phyloP scores from a whole-genome alignment of 345 rosid species.

The Eucalyptus coolabah region DNA sequence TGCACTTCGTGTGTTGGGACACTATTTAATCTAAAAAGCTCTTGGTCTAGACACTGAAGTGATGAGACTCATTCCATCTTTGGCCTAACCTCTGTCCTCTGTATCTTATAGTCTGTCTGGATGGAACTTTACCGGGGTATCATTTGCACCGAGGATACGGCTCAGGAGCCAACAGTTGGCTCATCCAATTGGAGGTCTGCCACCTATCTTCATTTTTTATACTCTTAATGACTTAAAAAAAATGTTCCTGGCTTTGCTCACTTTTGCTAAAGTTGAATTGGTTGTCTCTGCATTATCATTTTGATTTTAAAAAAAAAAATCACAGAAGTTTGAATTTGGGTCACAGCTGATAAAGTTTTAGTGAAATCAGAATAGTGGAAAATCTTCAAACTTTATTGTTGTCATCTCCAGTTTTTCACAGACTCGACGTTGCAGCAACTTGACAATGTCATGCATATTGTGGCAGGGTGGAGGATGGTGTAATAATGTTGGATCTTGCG shows the following conservation, averaged over 20 bases:
- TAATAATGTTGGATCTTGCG: constrained; percentile 55
- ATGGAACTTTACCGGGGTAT: constrained; percentile 39
- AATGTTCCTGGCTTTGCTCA: background rate
- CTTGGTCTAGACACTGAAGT: background rate
- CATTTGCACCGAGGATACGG: constrained; percentile 33
- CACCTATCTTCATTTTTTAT: background rate
- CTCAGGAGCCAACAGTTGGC: constrained; percentile 33
- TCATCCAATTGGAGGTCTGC: constrained; percentile 33
- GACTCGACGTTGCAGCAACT: background rate
- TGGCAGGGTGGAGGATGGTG: constrained; percentile 99
- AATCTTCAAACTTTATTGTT: background rate
- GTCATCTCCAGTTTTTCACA: background rate
- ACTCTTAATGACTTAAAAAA: background rate
- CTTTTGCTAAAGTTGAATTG: background rate
- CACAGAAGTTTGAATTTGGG: background rate
- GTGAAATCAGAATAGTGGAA: background rate
- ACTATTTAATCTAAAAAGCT: background rate
- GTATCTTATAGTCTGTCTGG: constrained; percentile 27
- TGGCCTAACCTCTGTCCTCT: background rate
- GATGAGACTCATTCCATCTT: background rate
- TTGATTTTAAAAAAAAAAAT: background rate
- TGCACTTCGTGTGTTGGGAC: background rate
- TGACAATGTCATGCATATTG: background rate
- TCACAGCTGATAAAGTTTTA: background rate
- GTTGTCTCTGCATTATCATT: background rate